These are phyloP conservation scores for Triticum timopheevii DNA, from an alignment of 176 grass and related monocot species.

Conservation along the genomic window DNA sequence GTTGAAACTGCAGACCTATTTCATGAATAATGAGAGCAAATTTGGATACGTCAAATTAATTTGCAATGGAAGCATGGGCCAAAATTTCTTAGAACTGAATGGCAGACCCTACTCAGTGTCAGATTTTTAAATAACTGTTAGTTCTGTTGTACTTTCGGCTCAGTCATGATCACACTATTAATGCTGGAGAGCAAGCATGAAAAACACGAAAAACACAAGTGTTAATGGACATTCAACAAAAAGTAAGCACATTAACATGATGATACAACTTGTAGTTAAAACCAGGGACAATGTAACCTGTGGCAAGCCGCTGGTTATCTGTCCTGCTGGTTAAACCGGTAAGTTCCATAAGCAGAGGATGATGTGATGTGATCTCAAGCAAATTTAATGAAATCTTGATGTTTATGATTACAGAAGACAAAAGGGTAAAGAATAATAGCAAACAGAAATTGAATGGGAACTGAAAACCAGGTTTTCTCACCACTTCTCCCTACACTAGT, in stretches of 20 bases:
- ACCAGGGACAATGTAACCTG: not conserved
- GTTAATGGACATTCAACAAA: not conserved
- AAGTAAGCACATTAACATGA: not conserved
- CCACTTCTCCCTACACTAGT: not conserved
- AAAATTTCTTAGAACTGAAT: not conserved
- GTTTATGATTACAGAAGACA: not conserved
- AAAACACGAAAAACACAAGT: not conserved
- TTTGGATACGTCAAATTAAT: not conserved
- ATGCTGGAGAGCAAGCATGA: not conserved
- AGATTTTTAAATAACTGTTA: no score
- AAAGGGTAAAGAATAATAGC: not conserved
- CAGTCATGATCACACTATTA: no score
- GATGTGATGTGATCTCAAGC: not conserved
- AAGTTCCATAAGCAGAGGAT: not conserved
- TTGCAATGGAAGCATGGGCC: not conserved
- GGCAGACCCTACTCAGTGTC: slow-evolving; percentile 6
- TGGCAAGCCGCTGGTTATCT: not conserved
- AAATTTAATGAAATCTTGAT: not conserved
- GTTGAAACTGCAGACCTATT: not conserved
- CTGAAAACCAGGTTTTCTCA: not conserved
- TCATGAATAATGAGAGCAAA: slow-evolving; percentile 10
- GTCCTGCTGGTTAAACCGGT: not conserved
- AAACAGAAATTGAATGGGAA: not conserved
- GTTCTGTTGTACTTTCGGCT: no score
- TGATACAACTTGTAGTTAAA: not conserved